Evolutionary conservation across 805 yeast genomes (phyloP).

Genomic region (Vanderwaltozyma polyspora): DNA sequence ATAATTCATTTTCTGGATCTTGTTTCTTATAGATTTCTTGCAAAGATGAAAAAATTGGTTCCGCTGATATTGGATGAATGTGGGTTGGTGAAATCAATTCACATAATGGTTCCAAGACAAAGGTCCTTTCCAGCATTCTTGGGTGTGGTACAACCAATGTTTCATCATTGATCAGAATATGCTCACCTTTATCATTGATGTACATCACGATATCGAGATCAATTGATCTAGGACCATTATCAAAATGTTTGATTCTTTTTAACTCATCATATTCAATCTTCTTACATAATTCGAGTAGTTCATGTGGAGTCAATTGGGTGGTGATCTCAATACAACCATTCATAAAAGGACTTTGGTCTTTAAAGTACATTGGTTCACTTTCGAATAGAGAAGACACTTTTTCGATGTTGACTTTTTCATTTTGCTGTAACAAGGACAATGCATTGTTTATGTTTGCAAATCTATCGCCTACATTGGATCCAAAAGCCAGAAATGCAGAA

Average conservation of each 20-base stretch:
- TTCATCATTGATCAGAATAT: conserved; percentile 39
- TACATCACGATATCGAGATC: conserved; percentile 81
- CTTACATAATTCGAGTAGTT: conserved; percentile 51
- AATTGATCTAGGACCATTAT: conserved; percentile 86
- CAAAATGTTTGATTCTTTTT: conserved; percentile 62
- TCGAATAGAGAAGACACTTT: conserved; percentile 70
- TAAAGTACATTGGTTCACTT: conserved; percentile 85
- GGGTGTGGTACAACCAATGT: conserved; percentile 75
- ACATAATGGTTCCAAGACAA: conserved; percentile 81
- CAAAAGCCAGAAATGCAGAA: conserved; percentile 71
- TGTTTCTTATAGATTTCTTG: conserved; percentile 36
- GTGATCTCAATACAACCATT: conserved; percentile 68
- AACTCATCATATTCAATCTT: conserved; percentile 65
- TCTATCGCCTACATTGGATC: conserved; percentile 75
- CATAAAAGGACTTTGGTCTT: conserved; percentile 68
- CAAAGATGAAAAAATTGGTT: conserved; percentile 62
- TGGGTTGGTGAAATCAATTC: conserved; percentile 60
- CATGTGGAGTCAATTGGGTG: conserved; percentile 56
- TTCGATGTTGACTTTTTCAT: conserved; percentile 36
- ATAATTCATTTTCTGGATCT: conserved; percentile 41
- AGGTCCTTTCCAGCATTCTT: conserved; percentile 77
- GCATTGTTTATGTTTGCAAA: conserved; percentile 50
- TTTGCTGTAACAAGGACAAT: conserved; percentile 29
- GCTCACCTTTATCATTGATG: conserved; percentile 23
- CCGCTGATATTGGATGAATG: conserved; percentile 79